Percentiles rank a stretch among this genome's conserved stretches.
phyloP scores from a whole-genome alignment of 768 basidiomycete genomes.

The Kwoniella shandongensis region DNA sequence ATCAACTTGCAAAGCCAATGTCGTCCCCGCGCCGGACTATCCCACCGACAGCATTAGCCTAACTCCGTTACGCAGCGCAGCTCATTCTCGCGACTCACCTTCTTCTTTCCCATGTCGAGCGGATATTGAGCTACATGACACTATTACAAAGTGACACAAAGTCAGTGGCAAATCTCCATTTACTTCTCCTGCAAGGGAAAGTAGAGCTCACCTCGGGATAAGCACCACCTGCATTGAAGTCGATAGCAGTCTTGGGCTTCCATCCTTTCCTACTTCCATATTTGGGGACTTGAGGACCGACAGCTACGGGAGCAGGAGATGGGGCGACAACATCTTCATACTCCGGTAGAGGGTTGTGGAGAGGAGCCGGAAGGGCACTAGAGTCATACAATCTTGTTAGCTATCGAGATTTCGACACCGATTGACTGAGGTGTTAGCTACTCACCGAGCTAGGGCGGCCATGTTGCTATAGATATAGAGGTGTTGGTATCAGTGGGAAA shows the following conservation, averaged over 20 bases:
- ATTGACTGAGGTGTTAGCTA: not conserved
- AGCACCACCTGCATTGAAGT: conserved; percentile 65
- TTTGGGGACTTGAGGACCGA: conserved; percentile 62
- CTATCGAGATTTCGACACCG: too few relatives aligned
- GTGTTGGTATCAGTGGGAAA: not conserved
- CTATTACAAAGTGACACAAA: conserved; percentile 67
- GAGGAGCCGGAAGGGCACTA: conserved; percentile 51
- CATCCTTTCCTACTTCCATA: conserved; percentile 85
- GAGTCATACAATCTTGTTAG: not conserved
- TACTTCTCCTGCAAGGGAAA: not conserved
- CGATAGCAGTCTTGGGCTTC: conserved; percentile 76
- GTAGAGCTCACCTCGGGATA: conserved; percentile 49
- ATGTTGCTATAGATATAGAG: conserved; percentile 48
- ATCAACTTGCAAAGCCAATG: conserved; percentile 94
- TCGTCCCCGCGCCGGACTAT: conserved; percentile 87
- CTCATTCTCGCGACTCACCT: conserved; percentile 72
- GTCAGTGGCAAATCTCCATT: conserved; percentile 43
- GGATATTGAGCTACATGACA: conserved; percentile 98
- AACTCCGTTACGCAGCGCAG: not conserved
- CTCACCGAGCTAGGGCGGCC: conserved; percentile 76
- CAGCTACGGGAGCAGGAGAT: conserved; percentile 30
- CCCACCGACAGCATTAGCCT: not conserved
- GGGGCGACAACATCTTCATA: conserved; percentile 33
- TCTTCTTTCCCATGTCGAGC: conserved; percentile 90
- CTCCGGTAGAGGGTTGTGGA: conserved; percentile 38